Percentiles rank a stretch among this genome's conserved stretches.
Evolutionary conservation across 371 early-diverging fungal genomes (phyloP).

Genomic region (Apophysomyces trapeziformis): DNA sequence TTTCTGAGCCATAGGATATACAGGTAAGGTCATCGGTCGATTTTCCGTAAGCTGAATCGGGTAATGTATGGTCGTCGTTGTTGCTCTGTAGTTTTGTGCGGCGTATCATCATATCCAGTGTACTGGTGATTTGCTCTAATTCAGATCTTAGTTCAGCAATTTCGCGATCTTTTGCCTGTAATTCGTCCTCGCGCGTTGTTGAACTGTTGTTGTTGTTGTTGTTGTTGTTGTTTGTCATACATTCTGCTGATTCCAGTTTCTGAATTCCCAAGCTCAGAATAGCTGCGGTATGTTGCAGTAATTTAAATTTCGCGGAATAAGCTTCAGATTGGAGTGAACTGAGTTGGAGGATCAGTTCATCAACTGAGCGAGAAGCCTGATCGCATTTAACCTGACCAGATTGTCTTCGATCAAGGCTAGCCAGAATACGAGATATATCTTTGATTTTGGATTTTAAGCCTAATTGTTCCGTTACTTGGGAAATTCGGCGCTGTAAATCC

Average conservation of each 20-base stretch:
- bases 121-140: constrained; percentile 15
- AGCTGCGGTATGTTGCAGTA: constrained; percentile 72
- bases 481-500: constrained; percentile 13
- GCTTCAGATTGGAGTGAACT: constrained; percentile 54
- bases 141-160: constrained; percentile 13
- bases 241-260: constrained; percentile 33
- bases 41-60: constrained; percentile 7
- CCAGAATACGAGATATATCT: constrained; percentile 46
- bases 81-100: not conserved
- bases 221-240: not conserved
- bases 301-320: constrained; percentile 19
- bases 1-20: not conserved
- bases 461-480: constrained; percentile 50
- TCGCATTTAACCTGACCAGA: constrained; percentile 59
- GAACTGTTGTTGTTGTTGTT: not conserved
- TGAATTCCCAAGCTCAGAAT: constrained; percentile 55
- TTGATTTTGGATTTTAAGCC: constrained; percentile 33
- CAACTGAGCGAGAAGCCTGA: constrained; percentile 61
- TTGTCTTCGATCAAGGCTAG: constrained; percentile 49
- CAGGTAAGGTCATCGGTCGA: not conserved
- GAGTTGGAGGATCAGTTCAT: constrained; percentile 63
- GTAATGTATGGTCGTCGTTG: not conserved
- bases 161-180: constrained; percentile 8
- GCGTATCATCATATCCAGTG: constrained; percentile 9
- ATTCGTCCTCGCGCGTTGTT: not conserved